A percentile compares a stretch with the other conserved stretches of the same genome.
phyloP scores from a whole-genome alignment of 192 early-diverging fungal genomes.

The Backusella westeae region DNA sequence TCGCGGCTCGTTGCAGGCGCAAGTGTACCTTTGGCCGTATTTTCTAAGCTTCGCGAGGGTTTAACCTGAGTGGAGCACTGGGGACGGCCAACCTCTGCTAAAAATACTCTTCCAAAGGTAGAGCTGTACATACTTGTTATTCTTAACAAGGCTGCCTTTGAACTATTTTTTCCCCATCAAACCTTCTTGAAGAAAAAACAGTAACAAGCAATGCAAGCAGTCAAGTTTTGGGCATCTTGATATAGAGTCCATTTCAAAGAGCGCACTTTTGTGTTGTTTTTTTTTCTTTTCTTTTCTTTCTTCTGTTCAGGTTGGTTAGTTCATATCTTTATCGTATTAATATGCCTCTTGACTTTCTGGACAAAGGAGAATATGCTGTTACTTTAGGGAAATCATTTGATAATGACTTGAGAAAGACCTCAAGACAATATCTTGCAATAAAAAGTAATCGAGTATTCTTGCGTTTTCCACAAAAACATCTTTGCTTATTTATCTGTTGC shows the following conservation, averaged over 20 bases:
- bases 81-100: too few relatives aligned
- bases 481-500: neutral
- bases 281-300: neutral
- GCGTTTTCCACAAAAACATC: neutral
- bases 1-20: too few relatives aligned
- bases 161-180: too few relatives aligned
- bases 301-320: neutral
- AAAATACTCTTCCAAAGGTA: too few relatives aligned
- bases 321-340: neutral
- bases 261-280: neutral
- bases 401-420: neutral
- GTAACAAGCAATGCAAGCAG: neutral
- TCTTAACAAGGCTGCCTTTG: too few relatives aligned
- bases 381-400: slow-evolving; percentile 11
- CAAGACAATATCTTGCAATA: neutral
- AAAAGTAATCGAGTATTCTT: slow-evolving; percentile 1
- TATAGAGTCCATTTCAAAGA: neutral
- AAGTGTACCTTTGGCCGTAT: too few relatives aligned
- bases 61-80: too few relatives aligned
- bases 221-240: neutral
- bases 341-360: slow-evolving; percentile 6
- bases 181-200: too few relatives aligned
- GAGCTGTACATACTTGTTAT: too few relatives aligned
- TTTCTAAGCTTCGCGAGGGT: too few relatives aligned
- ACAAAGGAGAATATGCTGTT: slow-evolving; percentile 5